These are phyloP conservation scores for Rubus idaeus DNA, from an alignment of 306 rosid genomes.

Conservation along the genomic window DNA sequence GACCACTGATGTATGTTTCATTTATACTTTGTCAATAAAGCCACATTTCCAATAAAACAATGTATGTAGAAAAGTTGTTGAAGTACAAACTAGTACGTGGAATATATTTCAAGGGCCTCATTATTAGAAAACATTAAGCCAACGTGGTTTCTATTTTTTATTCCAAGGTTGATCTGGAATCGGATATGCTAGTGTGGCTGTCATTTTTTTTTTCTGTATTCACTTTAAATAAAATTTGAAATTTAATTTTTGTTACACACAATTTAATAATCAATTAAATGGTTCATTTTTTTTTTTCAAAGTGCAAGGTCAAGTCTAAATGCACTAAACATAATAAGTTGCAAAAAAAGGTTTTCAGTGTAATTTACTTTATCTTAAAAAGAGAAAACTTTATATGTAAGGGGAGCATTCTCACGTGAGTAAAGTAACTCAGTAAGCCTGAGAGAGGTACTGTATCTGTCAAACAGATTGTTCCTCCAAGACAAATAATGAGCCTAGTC, in stretches of 20 bases:
- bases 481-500: background rate
- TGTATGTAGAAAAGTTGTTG: background rate
- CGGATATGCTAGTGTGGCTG: background rate
- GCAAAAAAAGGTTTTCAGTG: background rate
- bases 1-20: background rate
- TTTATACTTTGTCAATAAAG: background rate
- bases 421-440: background rate
- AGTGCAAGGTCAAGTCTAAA: background rate
- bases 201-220: too few species aligned
- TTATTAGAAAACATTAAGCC: background rate
- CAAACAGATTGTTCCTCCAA: background rate
- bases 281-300: background rate
- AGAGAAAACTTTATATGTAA: background rate
- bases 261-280: background rate
- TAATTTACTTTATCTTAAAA: background rate
- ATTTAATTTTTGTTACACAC: background rate
- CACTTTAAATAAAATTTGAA: background rate
- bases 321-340: background rate
- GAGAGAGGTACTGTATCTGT: background rate
- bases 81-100: too few species aligned
- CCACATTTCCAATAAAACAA: background rate
- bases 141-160: background rate
- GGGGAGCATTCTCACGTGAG: background rate
- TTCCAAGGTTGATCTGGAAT: background rate
- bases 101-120: background rate